Evolutionary conservation across 805 yeast genomes (phyloP).

Genomic region (Candida schatavii): DNA sequence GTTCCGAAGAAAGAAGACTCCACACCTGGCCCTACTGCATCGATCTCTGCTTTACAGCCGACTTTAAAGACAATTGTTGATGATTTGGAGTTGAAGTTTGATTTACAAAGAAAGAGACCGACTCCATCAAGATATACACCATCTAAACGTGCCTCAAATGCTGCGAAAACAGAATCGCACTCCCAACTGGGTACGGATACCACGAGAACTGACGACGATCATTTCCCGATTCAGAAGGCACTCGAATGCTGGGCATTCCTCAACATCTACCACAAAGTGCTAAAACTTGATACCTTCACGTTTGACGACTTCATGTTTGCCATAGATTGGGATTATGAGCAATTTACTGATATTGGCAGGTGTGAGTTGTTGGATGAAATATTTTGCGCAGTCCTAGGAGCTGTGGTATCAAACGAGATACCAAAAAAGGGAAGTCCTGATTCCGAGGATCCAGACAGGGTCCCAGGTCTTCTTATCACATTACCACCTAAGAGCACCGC

Average conservation of each 20-base stretch:
- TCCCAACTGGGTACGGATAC: background rate
- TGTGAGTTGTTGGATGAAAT: conserved; percentile 62
- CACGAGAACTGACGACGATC: background rate
- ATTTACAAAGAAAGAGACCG: conserved; percentile 30
- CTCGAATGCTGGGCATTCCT: conserved; percentile 75
- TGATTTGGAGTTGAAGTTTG: conserved; percentile 29
- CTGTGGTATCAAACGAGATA: conserved; percentile 44
- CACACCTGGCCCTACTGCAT: conserved; percentile 8
- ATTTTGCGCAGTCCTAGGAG: conserved; percentile 61
- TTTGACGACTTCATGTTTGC: conserved; percentile 74
- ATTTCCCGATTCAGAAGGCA: conserved; percentile 36
- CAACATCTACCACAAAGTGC: conserved; percentile 63
- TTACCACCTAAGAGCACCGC: conserved; percentile 26
- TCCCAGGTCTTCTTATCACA: conserved; percentile 30
- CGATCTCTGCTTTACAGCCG: conserved; percentile 19
- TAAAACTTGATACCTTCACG: conserved; percentile 68
- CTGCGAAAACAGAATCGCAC: background rate
- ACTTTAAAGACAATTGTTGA: conserved; percentile 28
- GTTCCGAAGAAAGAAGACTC: conserved; percentile 15
- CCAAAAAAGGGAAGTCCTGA: conserved; percentile 18
- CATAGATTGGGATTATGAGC: conserved; percentile 43
- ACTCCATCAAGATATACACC: conserved; percentile 15
- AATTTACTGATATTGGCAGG: conserved; percentile 38
- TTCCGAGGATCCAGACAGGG: conserved; percentile 24
- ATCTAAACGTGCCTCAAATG: conserved; percentile 24